phyloP scores from a whole-genome alignment of 768 basidiomycete genomes.

The Holtermanniella nyarrowii region DNA sequence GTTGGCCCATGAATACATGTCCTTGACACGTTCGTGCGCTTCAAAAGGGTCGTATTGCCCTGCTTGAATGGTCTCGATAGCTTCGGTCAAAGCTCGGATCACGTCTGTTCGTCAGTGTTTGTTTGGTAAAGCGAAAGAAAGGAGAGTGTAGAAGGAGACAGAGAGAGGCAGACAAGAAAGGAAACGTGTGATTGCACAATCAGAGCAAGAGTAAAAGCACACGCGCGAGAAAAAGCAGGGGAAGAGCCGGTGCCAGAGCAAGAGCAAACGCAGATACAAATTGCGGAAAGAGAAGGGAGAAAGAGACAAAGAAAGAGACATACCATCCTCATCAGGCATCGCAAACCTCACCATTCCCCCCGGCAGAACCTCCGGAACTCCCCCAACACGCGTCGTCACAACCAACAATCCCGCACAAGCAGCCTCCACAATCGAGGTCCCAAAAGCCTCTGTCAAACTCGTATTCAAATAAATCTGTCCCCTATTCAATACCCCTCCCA shows the following conservation, averaged over 20 bases:
- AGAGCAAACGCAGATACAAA: neutral
- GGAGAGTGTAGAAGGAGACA: no score
- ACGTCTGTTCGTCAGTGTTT: constrained; percentile 51
- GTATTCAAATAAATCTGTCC: constrained; percentile 93
- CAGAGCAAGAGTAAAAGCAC: neutral
- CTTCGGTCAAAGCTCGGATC: constrained; percentile 68
- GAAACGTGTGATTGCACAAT: no score
- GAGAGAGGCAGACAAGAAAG: no score
- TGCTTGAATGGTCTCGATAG: constrained; percentile 56
- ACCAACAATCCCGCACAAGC: constrained; percentile 90
- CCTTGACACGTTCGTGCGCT: constrained; percentile 65
- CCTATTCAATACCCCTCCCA: constrained; percentile 65
- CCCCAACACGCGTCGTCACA: constrained; percentile 86
- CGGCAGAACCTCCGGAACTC: constrained; percentile 89
- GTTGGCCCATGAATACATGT: constrained; percentile 77
- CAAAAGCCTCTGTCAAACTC: constrained; percentile 90
- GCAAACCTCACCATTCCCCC: constrained; percentile 93
- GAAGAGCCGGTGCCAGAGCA: neutral
- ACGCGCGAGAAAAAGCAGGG: neutral
- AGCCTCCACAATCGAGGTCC: constrained; percentile 94
- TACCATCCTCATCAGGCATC: constrained; percentile 85
- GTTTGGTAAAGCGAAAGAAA: neutral
- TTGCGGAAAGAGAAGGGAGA: constrained; percentile 1
- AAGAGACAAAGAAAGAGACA: constrained; percentile 19
- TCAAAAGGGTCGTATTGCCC: constrained; percentile 62